Evolutionary conservation across 148 eudicot genomes (phyloP).

Genomic region (Fagopyrum esculentum): DNA sequence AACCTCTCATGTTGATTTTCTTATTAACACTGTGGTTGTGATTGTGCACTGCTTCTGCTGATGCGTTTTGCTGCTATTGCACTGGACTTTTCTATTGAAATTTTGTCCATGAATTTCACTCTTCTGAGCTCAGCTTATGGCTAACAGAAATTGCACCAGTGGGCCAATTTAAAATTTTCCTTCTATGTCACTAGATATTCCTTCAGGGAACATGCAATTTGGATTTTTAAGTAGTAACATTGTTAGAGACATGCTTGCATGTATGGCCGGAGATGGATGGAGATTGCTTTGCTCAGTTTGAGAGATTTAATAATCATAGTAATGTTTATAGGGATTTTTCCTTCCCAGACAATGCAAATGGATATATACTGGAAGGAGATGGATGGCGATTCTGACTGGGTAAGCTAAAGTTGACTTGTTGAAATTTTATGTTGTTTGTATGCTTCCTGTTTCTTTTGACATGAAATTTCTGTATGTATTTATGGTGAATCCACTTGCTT

Average conservation of each 20-base stretch:
- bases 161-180: neutral
- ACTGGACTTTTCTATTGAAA: neutral
- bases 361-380: conserved; percentile 75
- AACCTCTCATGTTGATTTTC: neutral
- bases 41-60: neutral
- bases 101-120: neutral
- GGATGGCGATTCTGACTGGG: conserved; percentile 94
- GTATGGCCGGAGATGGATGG: neutral
- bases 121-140: neutral
- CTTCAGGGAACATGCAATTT: neutral
- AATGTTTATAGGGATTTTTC: conserved; percentile 58
- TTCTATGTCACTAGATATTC: neutral
- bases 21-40: neutral
- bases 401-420: conserved; percentile 21
- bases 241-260: neutral
- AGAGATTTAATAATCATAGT: neutral
- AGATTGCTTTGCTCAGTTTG: neutral
- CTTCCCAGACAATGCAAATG: conserved; percentile 44
- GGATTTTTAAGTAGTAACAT: neutral
- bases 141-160: neutral
- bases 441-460: neutral
- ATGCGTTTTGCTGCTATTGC: neutral
- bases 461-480: neutral
- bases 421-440: neutral
- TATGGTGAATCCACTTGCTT: conserved; percentile 12